Base-by-base conservation (phyloP, 2,329 filamentous ascomycete genomes). In the Paraphaeosphaeria sporulosa region DNA sequence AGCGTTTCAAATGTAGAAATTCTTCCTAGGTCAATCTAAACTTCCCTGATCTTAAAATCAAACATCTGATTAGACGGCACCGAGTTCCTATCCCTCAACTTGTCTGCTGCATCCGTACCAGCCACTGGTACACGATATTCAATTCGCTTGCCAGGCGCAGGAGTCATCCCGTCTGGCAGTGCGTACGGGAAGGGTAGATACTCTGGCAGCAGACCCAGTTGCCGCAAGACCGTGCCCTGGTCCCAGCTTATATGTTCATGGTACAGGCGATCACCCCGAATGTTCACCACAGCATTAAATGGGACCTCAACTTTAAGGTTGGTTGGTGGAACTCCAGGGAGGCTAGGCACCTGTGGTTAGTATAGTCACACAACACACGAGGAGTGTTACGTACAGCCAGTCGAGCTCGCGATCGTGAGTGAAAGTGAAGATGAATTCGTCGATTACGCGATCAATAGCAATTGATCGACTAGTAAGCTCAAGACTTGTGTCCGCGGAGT, bases 121-220 rank as follows among this genome's bases (percentile, higher is more conserved):
- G 82, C 82, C 0, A 84, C 84, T 0, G 88, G 88, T 9, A 90
- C 79, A 1, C 80, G 80, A 61, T 87, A 88, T 70, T 90, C 86
- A 53, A 82, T 79, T 42, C 63, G 72, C 63, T 81, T 81, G 0
- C 78, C 80, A 0, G 75, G 53, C 0, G 66, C 70, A 0, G 81
- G 74, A 3, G 57, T 55, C 25, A n/a, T 66, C 15, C 77, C 0
- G 34, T 59, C 55, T 23, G 59, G 63, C 15, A 67, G 44, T 12
- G 61, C 38, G 43, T 67, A 48, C 7, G 87, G 88, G 61, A 86
- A 90, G 0, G n/a, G n/a, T n/a, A n/a, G n/a, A n/a, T n/a, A n/a
- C n/a, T n/a, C n/a, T n/a, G n/a, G n/a, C n/a, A n/a, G n/a, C n/a
- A n/a, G n/a, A n/a, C n/a, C n/a, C n/a, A n/a, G n/a, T n/a, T n/a